phyloP scores from a whole-genome alignment of 2,329 filamentous ascomycete genomes.

The Claviceps capensis region DNA sequence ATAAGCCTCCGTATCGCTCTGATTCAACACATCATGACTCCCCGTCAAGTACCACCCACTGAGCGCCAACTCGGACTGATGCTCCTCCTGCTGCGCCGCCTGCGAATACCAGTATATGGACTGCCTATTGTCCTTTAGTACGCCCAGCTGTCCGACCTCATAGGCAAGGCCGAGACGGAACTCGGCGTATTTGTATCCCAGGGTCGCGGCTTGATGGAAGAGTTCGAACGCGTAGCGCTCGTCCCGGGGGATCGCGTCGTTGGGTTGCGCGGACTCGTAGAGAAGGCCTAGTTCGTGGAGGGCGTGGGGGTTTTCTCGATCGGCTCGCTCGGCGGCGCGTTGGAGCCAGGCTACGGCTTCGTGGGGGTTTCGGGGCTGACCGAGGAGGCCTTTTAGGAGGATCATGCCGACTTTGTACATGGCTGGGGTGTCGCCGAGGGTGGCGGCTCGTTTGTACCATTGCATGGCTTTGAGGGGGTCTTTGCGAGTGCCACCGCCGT shows the following conservation, averaged over 20 bases:
- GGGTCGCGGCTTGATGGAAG: constrained; percentile 71
- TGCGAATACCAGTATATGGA: constrained; percentile 91
- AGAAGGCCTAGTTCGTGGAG: constrained; percentile 72
- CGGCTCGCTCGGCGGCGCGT: constrained; percentile 76
- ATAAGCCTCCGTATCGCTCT: constrained; percentile 92
- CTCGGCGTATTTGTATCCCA: constrained; percentile 93
- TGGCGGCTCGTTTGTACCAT: constrained; percentile 92
- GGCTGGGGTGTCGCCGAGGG: constrained; percentile 77
- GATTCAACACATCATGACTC: constrained; percentile 70
- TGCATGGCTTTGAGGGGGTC: constrained; percentile 92
- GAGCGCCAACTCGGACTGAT: constrained; percentile 75
- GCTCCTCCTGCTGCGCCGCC: constrained; percentile 84
- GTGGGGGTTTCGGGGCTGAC: constrained; percentile 65
- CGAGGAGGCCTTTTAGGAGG: constrained; percentile 80
- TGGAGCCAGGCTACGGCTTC: constrained; percentile 91
- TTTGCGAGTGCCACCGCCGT: constrained; percentile 81
- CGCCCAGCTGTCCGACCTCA: constrained; percentile 78
- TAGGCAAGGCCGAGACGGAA: constrained; percentile 78
- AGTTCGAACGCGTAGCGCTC: constrained; percentile 69
- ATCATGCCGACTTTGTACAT: constrained; percentile 99
- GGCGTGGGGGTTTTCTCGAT: constrained; percentile 84
- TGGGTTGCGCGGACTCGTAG: constrained; percentile 49
- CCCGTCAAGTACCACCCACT: constrained; percentile 95
- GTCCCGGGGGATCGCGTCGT: constrained; percentile 66
- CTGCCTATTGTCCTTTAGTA: constrained; percentile 65